A percentile compares a stretch with the other conserved stretches of the same genome.
Evolutionary conservation across 75 land plant genomes (phyloP).

Genomic region (Cryptomeria japonica): DNA sequence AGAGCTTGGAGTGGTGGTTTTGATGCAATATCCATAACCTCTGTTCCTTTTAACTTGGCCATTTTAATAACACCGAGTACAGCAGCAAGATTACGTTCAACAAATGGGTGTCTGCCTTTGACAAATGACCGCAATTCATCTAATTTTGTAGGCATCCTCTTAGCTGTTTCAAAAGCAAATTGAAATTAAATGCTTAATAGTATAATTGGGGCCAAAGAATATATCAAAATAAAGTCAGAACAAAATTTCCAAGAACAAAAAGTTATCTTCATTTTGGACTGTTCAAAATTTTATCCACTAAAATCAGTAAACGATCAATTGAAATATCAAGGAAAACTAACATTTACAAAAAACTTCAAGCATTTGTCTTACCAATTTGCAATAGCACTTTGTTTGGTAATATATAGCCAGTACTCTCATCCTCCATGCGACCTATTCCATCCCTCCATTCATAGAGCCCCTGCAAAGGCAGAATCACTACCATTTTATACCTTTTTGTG

Average conservation of each 20-base stretch:
- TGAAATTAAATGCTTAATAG: background rate
- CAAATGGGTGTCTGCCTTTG: conserved; percentile 65
- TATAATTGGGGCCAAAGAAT: conserved; percentile 4
- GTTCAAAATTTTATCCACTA: background rate
- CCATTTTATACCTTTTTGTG: background rate
- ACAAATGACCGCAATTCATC: conserved; percentile 50
- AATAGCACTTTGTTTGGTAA: conserved; percentile 84
- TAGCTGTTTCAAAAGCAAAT: conserved; percentile 42
- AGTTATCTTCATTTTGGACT: background rate
- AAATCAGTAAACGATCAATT: background rate
- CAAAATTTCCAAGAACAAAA: background rate
- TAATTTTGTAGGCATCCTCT: conserved; percentile 61
- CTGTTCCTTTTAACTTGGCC: background rate
- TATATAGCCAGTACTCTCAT: conserved; percentile 96
- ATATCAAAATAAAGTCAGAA: background rate
- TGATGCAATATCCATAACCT: background rate
- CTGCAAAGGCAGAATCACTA: conserved; percentile 30
- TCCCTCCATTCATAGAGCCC: conserved; percentile 92
- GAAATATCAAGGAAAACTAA: background rate
- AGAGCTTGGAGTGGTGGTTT: background rate
- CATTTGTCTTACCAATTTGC: conserved; percentile 61
- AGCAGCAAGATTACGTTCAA: conserved; percentile 60
- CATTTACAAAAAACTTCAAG: background rate
- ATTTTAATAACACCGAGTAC: conserved; percentile 56
- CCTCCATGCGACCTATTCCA: conserved; percentile 73